A percentile compares a stretch with the other conserved stretches of the same genome.
These are phyloP conservation scores for Carpinus fangiana DNA, from an alignment of 306 rosid species.

Conservation along the genomic window DNA sequence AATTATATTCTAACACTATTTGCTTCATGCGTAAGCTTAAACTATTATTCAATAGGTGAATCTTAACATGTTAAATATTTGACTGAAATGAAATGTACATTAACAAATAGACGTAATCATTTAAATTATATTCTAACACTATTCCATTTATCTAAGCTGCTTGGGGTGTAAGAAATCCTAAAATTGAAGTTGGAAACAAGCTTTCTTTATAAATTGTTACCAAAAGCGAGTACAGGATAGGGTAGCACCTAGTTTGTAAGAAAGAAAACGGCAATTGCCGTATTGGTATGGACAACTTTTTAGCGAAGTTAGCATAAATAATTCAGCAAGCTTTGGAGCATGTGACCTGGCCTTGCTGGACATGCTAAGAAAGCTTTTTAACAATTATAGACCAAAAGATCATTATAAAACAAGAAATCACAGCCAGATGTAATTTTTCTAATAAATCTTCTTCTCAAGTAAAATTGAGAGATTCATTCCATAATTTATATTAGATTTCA, in stretches of 20 bases:
- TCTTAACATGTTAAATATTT: too few species aligned
- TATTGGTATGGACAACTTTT: neutral
- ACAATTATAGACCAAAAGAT: neutral
- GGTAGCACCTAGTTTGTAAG: neutral
- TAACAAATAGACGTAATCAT: too few species aligned
- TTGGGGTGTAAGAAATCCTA: constrained; percentile 30
- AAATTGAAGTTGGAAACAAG: constrained; percentile 9
- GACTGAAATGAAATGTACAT: too few species aligned
- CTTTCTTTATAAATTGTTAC: neutral
- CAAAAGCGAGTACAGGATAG: neutral
- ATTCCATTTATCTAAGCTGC: constrained; percentile 30
- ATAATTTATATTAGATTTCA: too few species aligned
- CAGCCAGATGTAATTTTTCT: constrained; percentile 48
- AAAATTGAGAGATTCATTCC: neutral
- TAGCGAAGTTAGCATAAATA: neutral
- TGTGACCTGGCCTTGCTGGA: constrained; percentile 8
- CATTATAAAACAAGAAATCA: constrained; percentile 21
- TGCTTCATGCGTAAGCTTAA: too few species aligned
- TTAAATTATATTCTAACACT: neutral
- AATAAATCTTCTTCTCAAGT: constrained; percentile 33
- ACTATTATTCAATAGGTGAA: too few species aligned
- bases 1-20: too few species aligned
- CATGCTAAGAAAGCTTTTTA: constrained; percentile 18
- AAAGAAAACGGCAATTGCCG: constrained; percentile 13
- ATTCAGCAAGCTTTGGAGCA: constrained; percentile 5